These are phyloP conservation scores for Hymenoscyphus albidus DNA, from an alignment of 2,329 filamentous ascomycete species.

Conservation along the genomic window DNA sequence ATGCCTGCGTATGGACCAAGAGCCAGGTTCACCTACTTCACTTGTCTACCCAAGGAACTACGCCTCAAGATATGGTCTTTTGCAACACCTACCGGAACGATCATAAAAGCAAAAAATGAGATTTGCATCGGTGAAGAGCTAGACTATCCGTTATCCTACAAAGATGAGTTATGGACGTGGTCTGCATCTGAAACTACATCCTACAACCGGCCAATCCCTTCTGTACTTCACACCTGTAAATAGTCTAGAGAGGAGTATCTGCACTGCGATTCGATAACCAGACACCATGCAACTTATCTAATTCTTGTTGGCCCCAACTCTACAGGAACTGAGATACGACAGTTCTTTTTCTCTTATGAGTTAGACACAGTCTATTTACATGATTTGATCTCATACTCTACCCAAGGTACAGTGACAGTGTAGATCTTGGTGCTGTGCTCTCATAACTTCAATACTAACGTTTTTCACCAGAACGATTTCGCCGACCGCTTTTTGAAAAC, in stretches of 20 bases:
- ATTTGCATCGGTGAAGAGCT: background rate
- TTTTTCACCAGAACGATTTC: too few relatives aligned
- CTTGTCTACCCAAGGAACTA: background rate
- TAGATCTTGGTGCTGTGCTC: background rate
- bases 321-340: background rate
- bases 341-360: background rate
- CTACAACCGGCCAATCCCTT: background rate
- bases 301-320: background rate
- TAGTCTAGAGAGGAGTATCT: background rate
- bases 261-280: background rate
- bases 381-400: background rate
- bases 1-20: background rate
- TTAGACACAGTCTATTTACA: background rate
- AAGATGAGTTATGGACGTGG: background rate
- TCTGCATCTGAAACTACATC: too few relatives aligned
- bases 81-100: background rate
- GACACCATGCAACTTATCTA: background rate
- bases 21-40: background rate
- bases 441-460: too few relatives aligned
- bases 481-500: too few relatives aligned
- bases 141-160: background rate
- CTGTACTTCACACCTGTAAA: background rate
- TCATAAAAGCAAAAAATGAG: background rate
- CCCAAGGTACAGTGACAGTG: background rate
- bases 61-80: background rate